A percentile compares a stretch with the other conserved stretches of the same genome.
These are phyloP conservation scores for Tetrahymena malaccensis DNA, from an alignment of 73 alveolate genomes.

Conservation along the genomic window DNA sequence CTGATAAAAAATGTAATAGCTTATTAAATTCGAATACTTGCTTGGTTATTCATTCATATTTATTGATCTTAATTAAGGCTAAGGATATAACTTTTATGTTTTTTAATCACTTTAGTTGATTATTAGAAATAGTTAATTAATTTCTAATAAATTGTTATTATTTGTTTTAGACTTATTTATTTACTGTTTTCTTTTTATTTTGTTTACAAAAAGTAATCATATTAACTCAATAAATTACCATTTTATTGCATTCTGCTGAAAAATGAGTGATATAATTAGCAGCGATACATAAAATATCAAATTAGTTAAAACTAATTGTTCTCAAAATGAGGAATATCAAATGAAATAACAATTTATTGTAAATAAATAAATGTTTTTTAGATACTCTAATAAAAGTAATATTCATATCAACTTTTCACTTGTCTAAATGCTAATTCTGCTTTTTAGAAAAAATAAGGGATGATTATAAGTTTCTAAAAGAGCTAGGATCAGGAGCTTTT, in stretches of 20 bases:
- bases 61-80: too few relatives aligned
- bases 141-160: not conserved
- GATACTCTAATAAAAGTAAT: not conserved
- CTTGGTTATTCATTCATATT: not conserved
- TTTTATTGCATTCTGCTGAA: not conserved
- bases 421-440: not conserved
- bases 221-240: too few relatives aligned
- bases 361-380: not conserved
- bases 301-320: not conserved
- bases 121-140: too few relatives aligned
- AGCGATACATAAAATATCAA: not conserved
- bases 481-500: constrained; percentile 72
- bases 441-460: constrained; percentile 43
- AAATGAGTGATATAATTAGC: not conserved
- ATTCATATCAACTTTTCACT: too few relatives aligned
- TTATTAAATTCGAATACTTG: not conserved
- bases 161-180: not conserved
- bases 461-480: constrained; percentile 44
- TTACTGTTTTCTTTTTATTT: not conserved
- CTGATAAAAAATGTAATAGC: too few relatives aligned
- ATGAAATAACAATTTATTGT: not conserved
- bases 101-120: not conserved
- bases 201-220: not conserved
- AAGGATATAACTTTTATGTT: not conserved
- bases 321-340: not conserved